A percentile compares a stretch with the other conserved stretches of the same genome.
Conservation (phyloP, 1,284 basidiomycete species). For the Moesziomyces sp. region DNA sequence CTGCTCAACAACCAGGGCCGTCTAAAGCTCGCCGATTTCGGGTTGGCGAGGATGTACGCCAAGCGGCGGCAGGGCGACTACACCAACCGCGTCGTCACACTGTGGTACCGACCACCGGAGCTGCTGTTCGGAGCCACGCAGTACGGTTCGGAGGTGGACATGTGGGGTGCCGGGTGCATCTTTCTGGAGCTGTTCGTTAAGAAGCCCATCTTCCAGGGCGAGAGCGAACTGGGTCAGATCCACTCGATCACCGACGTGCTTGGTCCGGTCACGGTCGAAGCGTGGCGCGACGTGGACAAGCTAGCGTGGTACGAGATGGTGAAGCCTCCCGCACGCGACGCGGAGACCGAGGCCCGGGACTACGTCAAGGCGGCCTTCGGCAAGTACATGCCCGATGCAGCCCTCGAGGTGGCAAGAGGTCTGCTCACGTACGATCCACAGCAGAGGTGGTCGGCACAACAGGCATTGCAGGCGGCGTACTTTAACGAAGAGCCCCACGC, state of each 20-base stretch:
- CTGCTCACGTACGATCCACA: constrained; percentile 85
- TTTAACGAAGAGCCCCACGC: constrained; percentile 83
- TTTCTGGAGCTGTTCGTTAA: constrained; percentile 97
- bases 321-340: constrained; percentile 73
- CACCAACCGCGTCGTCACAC: constrained; percentile 97
- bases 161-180: constrained; percentile 99
- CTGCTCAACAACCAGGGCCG: constrained; percentile 91
- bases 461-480: constrained; percentile 84
- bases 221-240: constrained; percentile 95
- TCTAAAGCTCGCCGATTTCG: constrained; percentile 96
- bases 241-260: constrained; percentile 89
- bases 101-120: constrained; percentile 98
- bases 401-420: constrained; percentile 83
- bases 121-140: constrained; percentile 93
- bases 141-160: constrained; percentile 98
- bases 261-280: constrained; percentile 84
- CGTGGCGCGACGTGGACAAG: constrained; percentile 83
- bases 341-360: constrained; percentile 75
- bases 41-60: constrained; percentile 94
- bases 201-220: constrained; percentile 93
- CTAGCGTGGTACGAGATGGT: constrained; percentile 99
- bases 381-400: constrained; percentile 70
- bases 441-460: constrained; percentile 79
- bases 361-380: constrained; percentile 66
- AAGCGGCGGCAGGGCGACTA: constrained; percentile 90